phyloP scores from a whole-genome alignment of 2,329 filamentous ascomycete genomes.

The Phyllosticta paracitricarpa region DNA sequence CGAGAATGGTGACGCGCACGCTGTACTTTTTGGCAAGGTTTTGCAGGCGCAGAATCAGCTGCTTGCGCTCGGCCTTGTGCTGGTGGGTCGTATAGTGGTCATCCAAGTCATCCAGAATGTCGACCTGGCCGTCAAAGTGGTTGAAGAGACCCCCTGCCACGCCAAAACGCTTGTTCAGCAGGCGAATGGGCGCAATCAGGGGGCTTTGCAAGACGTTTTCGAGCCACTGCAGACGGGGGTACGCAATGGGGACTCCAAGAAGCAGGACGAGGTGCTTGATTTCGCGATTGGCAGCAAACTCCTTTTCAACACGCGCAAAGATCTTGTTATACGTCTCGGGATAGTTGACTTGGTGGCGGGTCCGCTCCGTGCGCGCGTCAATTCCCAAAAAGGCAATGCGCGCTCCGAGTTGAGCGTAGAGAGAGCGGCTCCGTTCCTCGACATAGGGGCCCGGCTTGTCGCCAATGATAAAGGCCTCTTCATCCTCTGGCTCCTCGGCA shows the following conservation, averaged over 20 bases:
- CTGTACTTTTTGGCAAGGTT: conserved; percentile 44
- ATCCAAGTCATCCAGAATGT: conserved; percentile 55
- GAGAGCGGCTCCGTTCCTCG: conserved; percentile 49
- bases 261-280: conserved; percentile 55
- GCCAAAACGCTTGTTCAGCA: conserved; percentile 84
- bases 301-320: conserved; percentile 44
- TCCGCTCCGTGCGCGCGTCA: conserved; percentile 61
- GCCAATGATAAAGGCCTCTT: conserved; percentile 71
- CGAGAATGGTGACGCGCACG: conserved; percentile 51
- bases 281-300: conserved; percentile 43
- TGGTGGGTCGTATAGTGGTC: conserved; percentile 79
- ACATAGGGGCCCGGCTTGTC: conserved; percentile 59
- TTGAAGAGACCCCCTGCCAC: conserved; percentile 82
- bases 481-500: conserved; percentile 44
- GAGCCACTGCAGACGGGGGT: conserved; percentile 79
- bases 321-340: conserved; percentile 52
- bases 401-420: conserved; percentile 55
- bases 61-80: conserved; percentile 79
- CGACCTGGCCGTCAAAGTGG: conserved; percentile 71
- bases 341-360: conserved; percentile 89
- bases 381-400: conserved; percentile 55
- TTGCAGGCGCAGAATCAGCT: conserved; percentile 58
- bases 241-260: conserved; percentile 61
- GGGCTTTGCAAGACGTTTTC: conserved; percentile 86
- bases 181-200: conserved; percentile 76